Evolutionary conservation across 192 early-diverging fungal genomes (phyloP).

Genomic region (Lunasporangiospora selenospora): DNA sequence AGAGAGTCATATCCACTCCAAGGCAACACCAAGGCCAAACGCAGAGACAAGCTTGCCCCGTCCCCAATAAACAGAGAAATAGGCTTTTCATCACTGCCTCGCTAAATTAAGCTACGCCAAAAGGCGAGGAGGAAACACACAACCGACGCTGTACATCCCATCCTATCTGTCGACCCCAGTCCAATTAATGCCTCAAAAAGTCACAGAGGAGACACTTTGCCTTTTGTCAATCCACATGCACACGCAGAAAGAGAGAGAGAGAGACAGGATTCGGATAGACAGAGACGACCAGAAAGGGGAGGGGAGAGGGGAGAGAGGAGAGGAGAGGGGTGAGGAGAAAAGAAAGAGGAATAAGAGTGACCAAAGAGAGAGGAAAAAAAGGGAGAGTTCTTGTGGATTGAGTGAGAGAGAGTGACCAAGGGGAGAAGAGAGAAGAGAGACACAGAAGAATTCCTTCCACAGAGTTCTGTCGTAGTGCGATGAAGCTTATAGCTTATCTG

Average conservation of each 20-base stretch:
- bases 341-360: neutral
- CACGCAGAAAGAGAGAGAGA: neutral
- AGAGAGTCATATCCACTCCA: no score
- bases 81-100: no score
- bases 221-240: neutral
- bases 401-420: neutral
- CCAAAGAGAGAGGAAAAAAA: neutral
- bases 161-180: no score
- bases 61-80: no score
- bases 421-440: neutral
- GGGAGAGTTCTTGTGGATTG: neutral
- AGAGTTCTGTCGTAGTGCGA: no score
- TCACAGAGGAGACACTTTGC: neutral
- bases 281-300: neutral
- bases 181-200: no score
- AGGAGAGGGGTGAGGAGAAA: neutral
- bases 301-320: neutral
- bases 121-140: no score
- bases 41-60: no score
- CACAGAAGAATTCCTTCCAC: slow-evolving; percentile 3
- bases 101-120: no score
- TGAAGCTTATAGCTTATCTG: no score
- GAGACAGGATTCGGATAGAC: neutral
- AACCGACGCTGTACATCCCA: no score
- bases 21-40: no score